phyloP scores from a whole-genome alignment of 352 stramenopile genomes.

The Globisporangium perplexum region DNA sequence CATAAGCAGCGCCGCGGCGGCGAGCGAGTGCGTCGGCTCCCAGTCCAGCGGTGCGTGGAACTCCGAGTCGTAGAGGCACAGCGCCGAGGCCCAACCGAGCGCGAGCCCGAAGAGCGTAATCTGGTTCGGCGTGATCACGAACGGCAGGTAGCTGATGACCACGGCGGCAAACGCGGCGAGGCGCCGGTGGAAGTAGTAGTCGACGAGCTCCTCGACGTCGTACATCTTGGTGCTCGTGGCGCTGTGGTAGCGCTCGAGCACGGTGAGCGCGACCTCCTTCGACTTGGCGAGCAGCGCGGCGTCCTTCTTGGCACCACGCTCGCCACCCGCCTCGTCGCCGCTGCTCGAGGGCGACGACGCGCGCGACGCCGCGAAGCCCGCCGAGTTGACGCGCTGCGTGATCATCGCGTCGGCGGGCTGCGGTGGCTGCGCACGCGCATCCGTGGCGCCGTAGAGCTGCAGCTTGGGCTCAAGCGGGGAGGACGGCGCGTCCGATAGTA shows the following conservation, averaged over 20 bases:
- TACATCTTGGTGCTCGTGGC: slow-evolving; percentile 83
- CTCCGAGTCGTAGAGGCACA: slow-evolving; percentile 78
- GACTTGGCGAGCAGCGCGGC: slow-evolving; percentile 21
- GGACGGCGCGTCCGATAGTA: slow-evolving; percentile 6
- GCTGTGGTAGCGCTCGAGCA: slow-evolving; percentile 64
- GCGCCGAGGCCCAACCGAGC: slow-evolving; percentile 58
- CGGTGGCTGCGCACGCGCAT: not conserved
- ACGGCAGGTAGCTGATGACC: slow-evolving; percentile 78
- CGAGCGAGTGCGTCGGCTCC: slow-evolving; percentile 48
- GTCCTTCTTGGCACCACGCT: slow-evolving; percentile 9
- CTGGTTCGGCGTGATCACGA: slow-evolving; percentile 83
- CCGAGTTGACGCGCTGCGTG: slow-evolving; percentile 16
- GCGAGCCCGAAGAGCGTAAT: slow-evolving; percentile 77
- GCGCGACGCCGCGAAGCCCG: slow-evolving; percentile 23
- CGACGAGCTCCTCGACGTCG: slow-evolving; percentile 80
- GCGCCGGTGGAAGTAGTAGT: slow-evolving; percentile 81
- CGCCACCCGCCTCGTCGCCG: slow-evolving; percentile 26
- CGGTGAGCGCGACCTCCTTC: slow-evolving; percentile 24
- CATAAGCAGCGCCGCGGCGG: slow-evolving; percentile 54
- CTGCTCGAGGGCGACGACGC: slow-evolving; percentile 28
- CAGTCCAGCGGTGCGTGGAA: slow-evolving; percentile 67
- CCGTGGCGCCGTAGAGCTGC: slow-evolving; percentile 9
- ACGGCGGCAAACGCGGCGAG: slow-evolving; percentile 65
- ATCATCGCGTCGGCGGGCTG: slow-evolving; percentile 9
- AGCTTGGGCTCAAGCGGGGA: not conserved